Evolutionary conservation across 345 rosid genomes (phyloP), one percentile per base, ranked within the genome.

Genomic region (Linum trigynum): DNA sequence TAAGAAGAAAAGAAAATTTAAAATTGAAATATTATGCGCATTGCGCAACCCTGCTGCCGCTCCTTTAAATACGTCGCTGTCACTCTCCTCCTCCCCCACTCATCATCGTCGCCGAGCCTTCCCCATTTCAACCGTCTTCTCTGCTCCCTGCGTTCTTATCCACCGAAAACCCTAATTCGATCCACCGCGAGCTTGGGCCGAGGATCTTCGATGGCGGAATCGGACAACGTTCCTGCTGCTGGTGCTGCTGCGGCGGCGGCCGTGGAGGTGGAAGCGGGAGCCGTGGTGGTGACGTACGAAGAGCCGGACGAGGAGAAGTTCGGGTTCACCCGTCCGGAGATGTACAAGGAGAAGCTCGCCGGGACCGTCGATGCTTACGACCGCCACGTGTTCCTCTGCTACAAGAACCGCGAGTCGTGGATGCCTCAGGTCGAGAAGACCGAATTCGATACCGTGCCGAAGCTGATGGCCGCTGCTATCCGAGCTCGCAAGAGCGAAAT

Each of bases 311-410:
- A 77, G 39, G 71, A 79, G 5, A 85, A 85, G 66, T 88, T 69
- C 66, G 98, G 97, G 5, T 92, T 92, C 80, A 80, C 76, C 60
- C 76, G 97, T 38, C 60, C 80, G 64, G 98, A 92, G 84, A 92
- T 92, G 97, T 81, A 83, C 79, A 75, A 77, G 74, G 59, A 57
- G 42, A 84, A 77, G 59, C 88, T 92, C 10, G 79, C 89, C 8
- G 86, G 83, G 32, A 82, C 98, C 35, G 83, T 90, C 7, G 76
- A 73, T 66, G 69, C 86, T 5, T 85, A 92, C 73, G 96, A 81
- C 63, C 91, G 97, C 10, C 98, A 92, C 71, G 72, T 88, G 42
- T 88, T 92, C 69, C 86, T 92, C 40, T 78, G 82, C 60, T 88
- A 69, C 69, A 85, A 83, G 68, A 76, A 73, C 38, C 88, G 88